phyloP scores from a whole-genome alignment of 1,139 yeast genomes.

The Saccharomyces hybrid region DNA sequence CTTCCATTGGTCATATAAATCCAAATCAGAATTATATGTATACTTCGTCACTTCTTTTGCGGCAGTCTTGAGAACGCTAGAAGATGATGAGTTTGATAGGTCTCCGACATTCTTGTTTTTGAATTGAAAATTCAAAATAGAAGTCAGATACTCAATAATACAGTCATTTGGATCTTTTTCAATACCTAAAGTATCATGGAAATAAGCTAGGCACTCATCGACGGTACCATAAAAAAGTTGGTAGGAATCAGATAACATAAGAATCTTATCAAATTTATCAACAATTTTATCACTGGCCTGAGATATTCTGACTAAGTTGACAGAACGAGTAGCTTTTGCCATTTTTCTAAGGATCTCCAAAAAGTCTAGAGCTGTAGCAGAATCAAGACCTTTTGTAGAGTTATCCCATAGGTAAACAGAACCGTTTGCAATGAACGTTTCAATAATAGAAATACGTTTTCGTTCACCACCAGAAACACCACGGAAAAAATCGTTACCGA shows the following conservation, averaged over 20 bases:
- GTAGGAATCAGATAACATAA: too few relatives aligned
- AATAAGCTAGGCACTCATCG: too few relatives aligned
- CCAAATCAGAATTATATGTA: constrained; percentile 36
- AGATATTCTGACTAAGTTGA: too few relatives aligned
- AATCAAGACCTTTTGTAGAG: constrained; percentile 40
- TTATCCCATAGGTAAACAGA: constrained; percentile 47
- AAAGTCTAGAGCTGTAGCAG: too few relatives aligned
- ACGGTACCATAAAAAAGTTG: too few relatives aligned
- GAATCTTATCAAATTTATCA: too few relatives aligned
- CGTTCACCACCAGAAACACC: constrained; percentile 43
- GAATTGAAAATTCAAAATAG: constrained; percentile 38
- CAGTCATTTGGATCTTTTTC: constrained; percentile 45
- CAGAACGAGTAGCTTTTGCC: too few relatives aligned
- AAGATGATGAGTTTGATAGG: not conserved
- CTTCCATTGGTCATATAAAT: constrained; percentile 58
- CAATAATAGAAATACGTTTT: constrained; percentile 41
- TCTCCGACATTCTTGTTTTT: not conserved
- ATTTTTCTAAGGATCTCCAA: too few relatives aligned
- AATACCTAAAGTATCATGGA: constrained; percentile 36
- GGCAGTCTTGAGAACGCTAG: not conserved
- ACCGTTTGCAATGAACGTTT: constrained; percentile 41
- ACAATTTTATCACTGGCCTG: too few relatives aligned
- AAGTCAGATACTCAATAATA: constrained; percentile 48
- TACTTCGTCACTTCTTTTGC: not conserved
- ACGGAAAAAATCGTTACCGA: constrained; percentile 37